Percentiles rank a stretch among this genome's conserved stretches.
Conservation (phyloP, 768 basidiomycete species). For the Calvatia gigantea region DNA sequence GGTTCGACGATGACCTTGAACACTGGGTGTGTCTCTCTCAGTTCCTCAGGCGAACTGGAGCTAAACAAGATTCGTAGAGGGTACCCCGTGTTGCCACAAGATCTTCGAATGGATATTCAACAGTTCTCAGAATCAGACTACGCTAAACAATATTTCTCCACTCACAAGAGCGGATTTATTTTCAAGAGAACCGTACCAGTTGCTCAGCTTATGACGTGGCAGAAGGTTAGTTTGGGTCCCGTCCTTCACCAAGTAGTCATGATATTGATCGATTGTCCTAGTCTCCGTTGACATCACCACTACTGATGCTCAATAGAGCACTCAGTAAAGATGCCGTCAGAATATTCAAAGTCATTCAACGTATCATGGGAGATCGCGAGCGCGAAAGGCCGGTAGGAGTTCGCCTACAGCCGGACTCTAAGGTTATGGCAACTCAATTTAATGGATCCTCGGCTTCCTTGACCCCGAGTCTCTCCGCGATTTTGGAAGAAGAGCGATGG, state of each 20-base stretch:
- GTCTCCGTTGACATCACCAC: constrained; percentile 65
- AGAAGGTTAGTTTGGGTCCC: constrained; percentile 48
- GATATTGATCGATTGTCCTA: constrained; percentile 21
- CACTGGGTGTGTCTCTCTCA: constrained; percentile 52
- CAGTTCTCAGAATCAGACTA: constrained; percentile 86
- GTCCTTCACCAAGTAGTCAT: neutral
- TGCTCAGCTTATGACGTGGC: constrained; percentile 88
- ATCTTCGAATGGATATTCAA: constrained; percentile 80
- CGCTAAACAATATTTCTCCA: constrained; percentile 85
- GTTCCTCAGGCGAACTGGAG: constrained; percentile 6
- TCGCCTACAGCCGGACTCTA: constrained; percentile 41
- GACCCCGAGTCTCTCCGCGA: constrained; percentile 27
- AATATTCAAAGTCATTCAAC: constrained; percentile 87
- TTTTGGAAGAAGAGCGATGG: constrained; percentile 87
- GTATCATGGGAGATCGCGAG: constrained; percentile 91
- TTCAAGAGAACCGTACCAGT: constrained; percentile 81
- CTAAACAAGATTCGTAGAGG: constrained; percentile 39
- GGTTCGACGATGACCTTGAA: constrained; percentile 44
- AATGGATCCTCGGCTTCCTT: constrained; percentile 48
- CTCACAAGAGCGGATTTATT: constrained; percentile 84
- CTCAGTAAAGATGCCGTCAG: constrained; percentile 77
- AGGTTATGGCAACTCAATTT: constrained; percentile 38
- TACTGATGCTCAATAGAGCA: constrained; percentile 64
- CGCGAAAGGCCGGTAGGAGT: constrained; percentile 57
- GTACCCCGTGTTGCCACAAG: constrained; percentile 75